Conservation (phyloP, 805 yeast species). For the Kazachstania psychrophila region DNA sequence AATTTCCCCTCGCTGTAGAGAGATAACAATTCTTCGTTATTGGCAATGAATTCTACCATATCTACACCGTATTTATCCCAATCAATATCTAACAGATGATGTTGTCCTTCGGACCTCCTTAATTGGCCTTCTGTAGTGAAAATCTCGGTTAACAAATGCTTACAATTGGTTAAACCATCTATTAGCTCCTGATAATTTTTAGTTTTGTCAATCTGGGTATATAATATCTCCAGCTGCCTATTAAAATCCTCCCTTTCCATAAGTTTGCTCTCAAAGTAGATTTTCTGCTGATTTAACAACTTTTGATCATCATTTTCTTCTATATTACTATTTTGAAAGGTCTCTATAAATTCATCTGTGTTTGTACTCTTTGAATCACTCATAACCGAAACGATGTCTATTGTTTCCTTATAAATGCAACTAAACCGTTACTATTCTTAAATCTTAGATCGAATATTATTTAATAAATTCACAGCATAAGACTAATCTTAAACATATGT, state of each 20-base stretch:
- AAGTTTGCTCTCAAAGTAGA: constrained; percentile 15
- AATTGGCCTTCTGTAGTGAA: constrained; percentile 22
- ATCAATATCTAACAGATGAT: constrained; percentile 7
- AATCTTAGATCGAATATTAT: too few species aligned
- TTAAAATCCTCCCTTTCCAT: constrained; percentile 14
- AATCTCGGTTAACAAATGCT: constrained; percentile 20
- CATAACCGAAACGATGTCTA: too few species aligned
- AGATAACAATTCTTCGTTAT: constrained; percentile 14
- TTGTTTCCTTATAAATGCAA: too few species aligned
- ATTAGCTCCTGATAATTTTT: constrained; percentile 26
- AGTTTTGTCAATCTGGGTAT: constrained; percentile 22
- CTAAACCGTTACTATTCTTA: too few species aligned
- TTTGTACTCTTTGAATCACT: too few species aligned
- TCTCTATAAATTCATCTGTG: constrained; percentile 11
- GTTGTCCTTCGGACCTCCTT: constrained; percentile 4
- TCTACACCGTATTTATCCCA: constrained; percentile 25
- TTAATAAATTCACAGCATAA: too few species aligned
- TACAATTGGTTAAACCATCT: constrained; percentile 20
- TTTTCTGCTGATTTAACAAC: constrained; percentile 16
- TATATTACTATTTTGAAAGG: constrained; percentile 20
- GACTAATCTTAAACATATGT: too few species aligned
- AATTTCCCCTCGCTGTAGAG: constrained; percentile 17
- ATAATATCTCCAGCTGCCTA: constrained; percentile 20
- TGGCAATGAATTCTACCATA: constrained; percentile 16
- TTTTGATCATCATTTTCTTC: constrained; percentile 18